A percentile compares a stretch with the other conserved stretches of the same genome.
phyloP scores from a whole-genome alignment of 1,284 basidiomycete species.

The Phlebopus sp. region DNA sequence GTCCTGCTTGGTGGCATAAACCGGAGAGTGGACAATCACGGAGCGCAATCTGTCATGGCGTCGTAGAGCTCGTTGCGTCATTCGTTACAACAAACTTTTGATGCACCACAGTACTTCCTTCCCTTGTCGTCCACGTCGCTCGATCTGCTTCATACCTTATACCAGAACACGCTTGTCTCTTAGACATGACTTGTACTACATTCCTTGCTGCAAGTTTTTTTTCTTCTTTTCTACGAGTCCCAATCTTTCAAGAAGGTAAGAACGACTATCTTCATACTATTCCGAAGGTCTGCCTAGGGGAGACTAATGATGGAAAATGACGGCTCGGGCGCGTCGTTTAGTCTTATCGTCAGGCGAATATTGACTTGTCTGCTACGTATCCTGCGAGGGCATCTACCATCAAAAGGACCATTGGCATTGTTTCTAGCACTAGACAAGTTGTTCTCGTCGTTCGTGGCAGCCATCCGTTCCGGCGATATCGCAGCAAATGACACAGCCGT shows the following conservation, averaged over 20 bases:
- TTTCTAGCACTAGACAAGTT: constrained; percentile 73
- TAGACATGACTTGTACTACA: no score
- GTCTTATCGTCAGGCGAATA: constrained; percentile 63
- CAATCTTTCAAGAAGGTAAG: no score
- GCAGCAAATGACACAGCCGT: constrained; percentile 78
- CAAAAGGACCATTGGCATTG: constrained; percentile 58
- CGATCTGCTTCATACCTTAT: no score
- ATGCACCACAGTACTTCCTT: no score
- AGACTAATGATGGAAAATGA: no score
- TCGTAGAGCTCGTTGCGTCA: constrained; percentile 4
- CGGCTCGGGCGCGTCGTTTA: constrained; percentile 1
- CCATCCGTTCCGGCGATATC: constrained; percentile 78
- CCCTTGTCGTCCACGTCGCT: no score
- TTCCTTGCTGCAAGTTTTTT: no score
- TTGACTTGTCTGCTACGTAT: constrained; percentile 87
- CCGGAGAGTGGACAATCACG: constrained; percentile 46
- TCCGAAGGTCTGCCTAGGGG: no score
- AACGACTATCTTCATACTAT: no score
- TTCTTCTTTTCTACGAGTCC: no score
- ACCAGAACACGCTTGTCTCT: no score
- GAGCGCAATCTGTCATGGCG: constrained; percentile 30
- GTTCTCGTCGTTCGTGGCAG: constrained; percentile 78
- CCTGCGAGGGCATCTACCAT: constrained; percentile 82
- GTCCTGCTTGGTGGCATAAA: constrained; percentile 59
- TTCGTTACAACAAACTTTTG: no score